phyloP scores from a whole-genome alignment of 2,329 filamentous ascomycete genomes.

The Elsinoe ampelina region DNA sequence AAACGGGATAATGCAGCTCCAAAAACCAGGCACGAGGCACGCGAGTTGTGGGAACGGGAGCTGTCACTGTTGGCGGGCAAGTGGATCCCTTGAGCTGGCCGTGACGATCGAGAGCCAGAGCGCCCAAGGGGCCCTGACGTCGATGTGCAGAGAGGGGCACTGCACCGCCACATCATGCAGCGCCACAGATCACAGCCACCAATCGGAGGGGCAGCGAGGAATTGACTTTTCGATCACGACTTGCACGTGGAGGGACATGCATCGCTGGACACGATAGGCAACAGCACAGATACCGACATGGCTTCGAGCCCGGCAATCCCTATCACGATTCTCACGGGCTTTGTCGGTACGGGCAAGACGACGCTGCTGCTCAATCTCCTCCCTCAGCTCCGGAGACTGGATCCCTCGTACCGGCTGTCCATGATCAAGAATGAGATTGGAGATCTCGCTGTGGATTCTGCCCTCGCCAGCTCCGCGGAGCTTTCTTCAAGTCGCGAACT shows the following conservation, averaged over 20 bases:
- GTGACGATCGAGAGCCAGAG: neutral
- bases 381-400: conserved; percentile 81
- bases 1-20: conserved; percentile 9
- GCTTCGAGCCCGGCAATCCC: conserved; percentile 46
- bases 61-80: neutral
- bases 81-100: neutral
- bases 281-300: neutral
- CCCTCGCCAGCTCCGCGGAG: conserved; percentile 71
- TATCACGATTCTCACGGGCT: conserved; percentile 91
- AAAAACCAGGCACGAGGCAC: conserved; percentile 7
- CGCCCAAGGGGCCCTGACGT: neutral
- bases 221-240: conserved; percentile 7
- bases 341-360: conserved; percentile 92
- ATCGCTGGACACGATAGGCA: neutral
- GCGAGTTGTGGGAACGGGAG: neutral
- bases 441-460: conserved; percentile 84
- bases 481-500: conserved; percentile 88
- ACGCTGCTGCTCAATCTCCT: conserved; percentile 91
- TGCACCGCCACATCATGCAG: neutral
- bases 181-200: neutral
- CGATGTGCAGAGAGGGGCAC: neutral
- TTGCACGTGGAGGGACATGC: neutral
- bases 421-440: conserved; percentile 98
- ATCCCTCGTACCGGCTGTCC: conserved; percentile 78
- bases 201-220: neutral